Base-by-base conservation (phyloP, 768 basidiomycete species). In the Mycena belliarum region DNA sequence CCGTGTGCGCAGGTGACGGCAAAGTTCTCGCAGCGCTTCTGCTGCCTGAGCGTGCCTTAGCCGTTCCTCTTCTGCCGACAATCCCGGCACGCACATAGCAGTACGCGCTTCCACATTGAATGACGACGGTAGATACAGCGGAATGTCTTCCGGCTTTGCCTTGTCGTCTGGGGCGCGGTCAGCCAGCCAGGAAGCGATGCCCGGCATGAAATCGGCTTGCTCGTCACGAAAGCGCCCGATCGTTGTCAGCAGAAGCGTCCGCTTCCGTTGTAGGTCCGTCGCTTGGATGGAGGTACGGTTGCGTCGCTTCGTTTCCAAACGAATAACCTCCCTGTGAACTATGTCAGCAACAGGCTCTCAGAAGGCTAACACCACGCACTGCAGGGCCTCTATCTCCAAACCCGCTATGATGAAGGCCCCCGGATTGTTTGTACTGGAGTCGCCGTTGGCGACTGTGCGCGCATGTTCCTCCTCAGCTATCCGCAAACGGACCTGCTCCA, bases 101-200 rank as follows among this genome's bases (percentile, higher is more conserved):
- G 26, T n/a, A 6, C 45, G 25, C 21, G 43, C n/a, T 0, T 26
- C 24, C 10, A n/a, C 2, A 3, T 46, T 2, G 15, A 70, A 59
- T 1, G 63, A 50, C 6, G 68, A 69, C 1, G 70, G 69, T 4
- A 70, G 59, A 23, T 63, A 56, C 1, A 70, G 53, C 9, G 18
- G 42, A 15, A 57, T 56, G 6, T 32, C 23, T 24, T 70, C 68
- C 2, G 66, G 63, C 9, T 54, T 47, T 1, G 42, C 21, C 1
- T 3, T 52, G 23, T 32, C 48, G 9, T 52, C 45, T 3, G 16
- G 3, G 7, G 28, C 4, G 8, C 20, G 20, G 0, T 9, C 14
- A 0, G 24, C 44, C 0, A 52, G 18, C 15, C 21, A 18, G 10
- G 5, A 18, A 0, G 12, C 15, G 12, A 58, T 45, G 0, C 57